Evolutionary conservation across 2,329 filamentous ascomycete genomes (phyloP), one percentile per base, ranked within the genome.

Genomic region (Tolypocladium pustulatum): DNA sequence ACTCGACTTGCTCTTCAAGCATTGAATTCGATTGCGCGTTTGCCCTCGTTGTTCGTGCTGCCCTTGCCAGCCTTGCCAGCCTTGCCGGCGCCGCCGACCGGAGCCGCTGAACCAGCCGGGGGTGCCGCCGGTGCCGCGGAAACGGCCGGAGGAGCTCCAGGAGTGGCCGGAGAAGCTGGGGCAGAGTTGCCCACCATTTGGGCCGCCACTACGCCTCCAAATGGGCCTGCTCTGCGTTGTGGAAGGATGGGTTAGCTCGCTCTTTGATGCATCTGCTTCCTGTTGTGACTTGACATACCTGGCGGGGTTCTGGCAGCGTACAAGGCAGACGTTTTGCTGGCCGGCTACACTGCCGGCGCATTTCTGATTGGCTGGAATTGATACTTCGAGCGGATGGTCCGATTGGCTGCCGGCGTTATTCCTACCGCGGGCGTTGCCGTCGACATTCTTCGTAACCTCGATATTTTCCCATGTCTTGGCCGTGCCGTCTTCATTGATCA

Each of bases 251-350:
- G n/a, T n/a, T n/a, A n/a, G n/a, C n/a, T n/a, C n/a, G n/a, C n/a
- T n/a, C n/a, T n/a, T n/a, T n/a, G n/a, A n/a, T n/a, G n/a, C n/a
- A n/a, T n/a, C n/a, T n/a, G n/a, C n/a, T n/a, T n/a, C n/a, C n/a
- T n/a, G n/a, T n/a, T n/a, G n/a, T n/a, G n/a, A n/a, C n/a, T n/a
- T n/a, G n/a, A n/a, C n/a, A n/a, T n/a, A n/a, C n/a, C n/a, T n/a
- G n/a, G n/a, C n/a, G n/a, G n/a, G 76, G 70, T 87, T 87, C 73
- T 83, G 72, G 73, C 83, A 86, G 32, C 82, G 78, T 55, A 87
- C 82, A 64, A 87, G 78, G 73, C 84, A 87, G 64, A 85, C 77
- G 64, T 82, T 82, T 40, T 74, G 68, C 71, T 83, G 76, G 43
- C 82, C 84, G 15, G 81, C 83, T 6, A 83, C 80, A 38, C 76